Percentiles rank a stretch among this genome's conserved stretches.
Conservation (phyloP, 2,329 filamentous ascomycete species). For the Fragosphaeria purpurea region DNA sequence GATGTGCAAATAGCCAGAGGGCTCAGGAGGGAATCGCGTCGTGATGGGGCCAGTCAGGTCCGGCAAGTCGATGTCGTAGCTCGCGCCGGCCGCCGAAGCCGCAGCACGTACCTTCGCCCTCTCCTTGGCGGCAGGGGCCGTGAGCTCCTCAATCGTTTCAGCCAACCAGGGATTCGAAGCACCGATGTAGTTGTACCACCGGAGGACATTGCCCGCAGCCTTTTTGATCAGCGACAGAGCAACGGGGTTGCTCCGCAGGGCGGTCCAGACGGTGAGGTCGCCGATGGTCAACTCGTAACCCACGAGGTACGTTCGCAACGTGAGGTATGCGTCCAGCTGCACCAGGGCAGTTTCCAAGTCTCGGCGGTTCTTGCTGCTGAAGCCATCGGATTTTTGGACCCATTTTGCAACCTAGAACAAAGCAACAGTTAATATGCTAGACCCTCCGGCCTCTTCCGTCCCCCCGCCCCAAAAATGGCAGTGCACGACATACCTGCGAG, state of each 20-base stretch:
- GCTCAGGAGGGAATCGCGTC: too few relatives aligned
- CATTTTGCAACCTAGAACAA: neutral
- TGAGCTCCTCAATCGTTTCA: conserved; percentile 61
- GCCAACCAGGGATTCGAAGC: conserved; percentile 50
- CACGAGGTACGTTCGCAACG: conserved; percentile 61
- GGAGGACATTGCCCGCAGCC: conserved; percentile 60
- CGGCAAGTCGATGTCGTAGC: conserved; percentile 64
- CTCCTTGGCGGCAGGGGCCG: conserved; percentile 56
- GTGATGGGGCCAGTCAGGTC: too few relatives aligned
- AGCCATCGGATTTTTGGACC: neutral
- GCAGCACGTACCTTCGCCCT: conserved; percentile 58
- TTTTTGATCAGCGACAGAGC: conserved; percentile 70
- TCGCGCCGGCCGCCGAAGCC: conserved; percentile 66
- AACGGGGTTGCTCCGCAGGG: conserved; percentile 71
- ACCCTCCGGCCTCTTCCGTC: too few relatives aligned
- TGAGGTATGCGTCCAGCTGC: conserved; percentile 77
- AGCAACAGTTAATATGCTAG: too few relatives aligned
- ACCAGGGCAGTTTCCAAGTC: conserved; percentile 62
- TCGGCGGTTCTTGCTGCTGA: conserved; percentile 57
- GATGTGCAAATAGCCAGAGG: conserved; percentile 74
- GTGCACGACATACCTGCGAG: too few relatives aligned
- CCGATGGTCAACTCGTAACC: conserved; percentile 68
- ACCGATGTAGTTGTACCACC: conserved; percentile 84
- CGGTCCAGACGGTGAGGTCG: conserved; percentile 74
- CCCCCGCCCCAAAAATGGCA: too few relatives aligned